Percentiles rank a stretch among this genome's conserved stretches.
phyloP scores from a whole-genome alignment of 257 asterid species.

The Capsicum chinense region DNA sequence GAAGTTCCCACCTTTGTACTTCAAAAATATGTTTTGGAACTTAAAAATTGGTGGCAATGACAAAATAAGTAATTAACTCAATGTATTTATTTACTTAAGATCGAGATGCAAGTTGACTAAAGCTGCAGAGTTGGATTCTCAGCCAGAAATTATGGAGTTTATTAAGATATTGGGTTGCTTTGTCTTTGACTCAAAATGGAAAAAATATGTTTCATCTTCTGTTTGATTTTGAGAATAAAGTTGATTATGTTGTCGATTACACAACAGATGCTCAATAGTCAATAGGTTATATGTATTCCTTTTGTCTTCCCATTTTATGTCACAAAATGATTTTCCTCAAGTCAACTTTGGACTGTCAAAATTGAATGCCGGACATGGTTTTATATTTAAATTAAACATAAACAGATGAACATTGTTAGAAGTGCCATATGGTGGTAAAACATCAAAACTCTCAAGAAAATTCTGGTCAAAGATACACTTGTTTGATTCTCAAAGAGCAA shows the following conservation, averaged over 20 bases:
- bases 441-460: neutral
- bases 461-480: slow-evolving; percentile 22
- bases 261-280: neutral
- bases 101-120: neutral
- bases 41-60: neutral
- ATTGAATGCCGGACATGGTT: neutral
- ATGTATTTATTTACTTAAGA: slow-evolving; percentile 1
- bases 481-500: slow-evolving; percentile 16
- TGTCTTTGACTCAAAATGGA: slow-evolving; percentile 1
- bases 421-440: slow-evolving; percentile 14
- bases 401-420: neutral
- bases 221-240: neutral
- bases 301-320: neutral
- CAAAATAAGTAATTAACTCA: slow-evolving; percentile 14
- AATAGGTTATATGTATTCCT: neutral
- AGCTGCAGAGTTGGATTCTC: slow-evolving; percentile 19
- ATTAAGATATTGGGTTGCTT: neutral
- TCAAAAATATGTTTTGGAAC: neutral
- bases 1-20: neutral
- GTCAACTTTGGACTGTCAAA: slow-evolving; percentile 4
- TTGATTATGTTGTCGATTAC: slow-evolving; percentile 11
- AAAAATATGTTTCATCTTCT: neutral
- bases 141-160: neutral
- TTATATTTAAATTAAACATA: neutral
- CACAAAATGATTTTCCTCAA: neutral